A percentile compares a stretch with the other conserved stretches of the same genome.
Conservation (phyloP, 345 rosid species). For the Cardiospermum halicacabum region DNA sequence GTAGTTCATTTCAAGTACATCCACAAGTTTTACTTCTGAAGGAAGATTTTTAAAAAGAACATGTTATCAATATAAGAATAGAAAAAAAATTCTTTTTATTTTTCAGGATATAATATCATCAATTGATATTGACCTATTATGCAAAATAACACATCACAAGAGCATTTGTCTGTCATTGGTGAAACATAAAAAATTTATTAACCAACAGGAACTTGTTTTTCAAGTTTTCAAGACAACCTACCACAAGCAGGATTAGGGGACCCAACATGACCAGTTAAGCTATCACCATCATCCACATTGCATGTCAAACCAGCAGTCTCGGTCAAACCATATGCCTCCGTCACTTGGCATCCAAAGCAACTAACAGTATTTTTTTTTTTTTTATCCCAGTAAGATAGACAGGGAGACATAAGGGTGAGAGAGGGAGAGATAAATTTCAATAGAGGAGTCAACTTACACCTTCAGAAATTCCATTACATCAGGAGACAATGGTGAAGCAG, state of each 20-base stretch:
- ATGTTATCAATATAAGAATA: constrained; percentile 5
- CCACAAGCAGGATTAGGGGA: constrained; percentile 83
- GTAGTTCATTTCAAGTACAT: constrained; percentile 95
- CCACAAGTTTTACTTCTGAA: constrained; percentile 84
- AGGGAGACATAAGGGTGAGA: background rate
- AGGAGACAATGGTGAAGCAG: constrained; percentile 91
- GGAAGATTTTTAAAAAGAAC: constrained; percentile 5
- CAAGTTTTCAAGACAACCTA: constrained; percentile 23
- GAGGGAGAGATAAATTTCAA: background rate
- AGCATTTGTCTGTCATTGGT: background rate
- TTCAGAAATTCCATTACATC: constrained; percentile 79
- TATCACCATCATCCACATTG: constrained; percentile 60
- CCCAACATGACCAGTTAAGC: constrained; percentile 80
- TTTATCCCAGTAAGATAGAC: background rate
- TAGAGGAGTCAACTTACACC: constrained; percentile 56
- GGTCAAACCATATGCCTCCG: constrained; percentile 94
- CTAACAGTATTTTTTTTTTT: constrained; percentile 28
- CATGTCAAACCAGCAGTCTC: constrained; percentile 77
- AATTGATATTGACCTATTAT: background rate
- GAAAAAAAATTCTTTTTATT: background rate
- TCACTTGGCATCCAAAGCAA: constrained; percentile 82
- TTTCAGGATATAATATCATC: background rate
- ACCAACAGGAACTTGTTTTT: background rate
- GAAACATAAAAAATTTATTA: too few species aligned
- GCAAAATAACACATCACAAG: background rate